Evolutionary conservation across 345 rosid genomes (phyloP), one percentile per base, ranked within the genome.

Genomic region (Gossypium turneri): DNA sequence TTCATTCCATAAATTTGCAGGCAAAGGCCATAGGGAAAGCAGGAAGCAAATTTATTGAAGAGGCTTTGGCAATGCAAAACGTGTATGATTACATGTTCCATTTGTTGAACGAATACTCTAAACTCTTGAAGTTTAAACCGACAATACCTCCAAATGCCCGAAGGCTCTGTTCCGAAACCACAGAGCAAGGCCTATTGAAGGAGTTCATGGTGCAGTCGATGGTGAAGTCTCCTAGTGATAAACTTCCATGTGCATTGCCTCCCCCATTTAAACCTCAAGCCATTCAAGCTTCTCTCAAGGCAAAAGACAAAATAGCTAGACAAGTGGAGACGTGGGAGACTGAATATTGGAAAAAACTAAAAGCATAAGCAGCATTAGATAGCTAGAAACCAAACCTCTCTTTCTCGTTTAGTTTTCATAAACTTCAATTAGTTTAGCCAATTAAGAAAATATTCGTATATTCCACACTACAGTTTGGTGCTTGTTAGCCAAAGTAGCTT

Each of bases 81-180:
- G 87, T 90, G 24, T 93, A 93, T 38, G 97, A 81, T 72, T 89
- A 90, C 85, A 90, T 90, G 94, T 86, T 89, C 20, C 92, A 90
- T 84, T 47, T 87, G 24, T 63, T 93, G 66, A 88, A 75, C 1
- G 90, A 89, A 73, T 93, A 93, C 63, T 84, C 86, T 0, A 87
- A 86, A 75, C 88, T 93, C 19, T 66, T 89, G 81, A 90, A 51
- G 60, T 93, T 86, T 82, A 87, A 88, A 55, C 94, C 97, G 4
- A 25, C 47, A 62, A 77, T 86, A 52, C 56, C 56, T 16, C 53
- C 56, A 13, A 4, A 52, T 52, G 56, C 56, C 2, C 19, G n/a
- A 52, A 52, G 56, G 20, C 8, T 52, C 56, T 85, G 92, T 48
- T 19, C 77, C 1, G 67, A 79, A 15, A 51, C n/a, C 0, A 52